Conservation (phyloP, 441 rosid species). For the Capsella rubella region DNA sequence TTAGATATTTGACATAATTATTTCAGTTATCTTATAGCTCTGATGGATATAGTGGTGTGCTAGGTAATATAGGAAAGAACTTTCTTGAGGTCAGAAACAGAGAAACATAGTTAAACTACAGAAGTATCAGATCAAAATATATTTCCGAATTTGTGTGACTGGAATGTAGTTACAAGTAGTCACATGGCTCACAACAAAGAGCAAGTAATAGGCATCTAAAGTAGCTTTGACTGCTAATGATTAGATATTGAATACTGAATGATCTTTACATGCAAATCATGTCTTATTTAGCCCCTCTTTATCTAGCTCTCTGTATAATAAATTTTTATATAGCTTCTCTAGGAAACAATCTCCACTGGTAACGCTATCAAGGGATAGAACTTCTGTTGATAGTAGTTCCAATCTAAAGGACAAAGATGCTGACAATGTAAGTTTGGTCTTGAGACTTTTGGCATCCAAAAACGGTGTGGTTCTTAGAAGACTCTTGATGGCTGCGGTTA, state of each 20-base stretch:
- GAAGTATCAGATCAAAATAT: neutral
- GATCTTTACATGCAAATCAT: neutral
- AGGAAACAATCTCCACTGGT: conserved; percentile 61
- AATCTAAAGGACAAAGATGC: conserved; percentile 50
- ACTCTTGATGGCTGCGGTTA: conserved; percentile 91
- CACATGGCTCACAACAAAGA: neutral
- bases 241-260: conserved; percentile 8
- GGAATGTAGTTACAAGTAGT: neutral
- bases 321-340: conserved; percentile 41
- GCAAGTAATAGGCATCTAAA: conserved; percentile 10
- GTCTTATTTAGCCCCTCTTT: neutral
- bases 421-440: conserved; percentile 58
- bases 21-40: conserved; percentile 21
- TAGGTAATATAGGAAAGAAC: neutral
- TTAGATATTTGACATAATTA: conserved; percentile 4
- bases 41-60: neutral
- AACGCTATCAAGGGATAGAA: conserved; percentile 49
- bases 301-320: conserved; percentile 14
- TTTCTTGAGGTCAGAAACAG: conserved; percentile 13
- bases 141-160: neutral
- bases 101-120: neutral
- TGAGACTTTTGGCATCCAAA: conserved; percentile 77
- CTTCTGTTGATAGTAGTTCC: conserved; percentile 49
- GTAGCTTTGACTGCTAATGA: conserved; percentile 9
- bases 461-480: conserved; percentile 84